Evolutionary conservation across 345 rosid species (phyloP), one percentile per base, ranked within the genome.

Genomic region (Hevea brasiliensis): DNA sequence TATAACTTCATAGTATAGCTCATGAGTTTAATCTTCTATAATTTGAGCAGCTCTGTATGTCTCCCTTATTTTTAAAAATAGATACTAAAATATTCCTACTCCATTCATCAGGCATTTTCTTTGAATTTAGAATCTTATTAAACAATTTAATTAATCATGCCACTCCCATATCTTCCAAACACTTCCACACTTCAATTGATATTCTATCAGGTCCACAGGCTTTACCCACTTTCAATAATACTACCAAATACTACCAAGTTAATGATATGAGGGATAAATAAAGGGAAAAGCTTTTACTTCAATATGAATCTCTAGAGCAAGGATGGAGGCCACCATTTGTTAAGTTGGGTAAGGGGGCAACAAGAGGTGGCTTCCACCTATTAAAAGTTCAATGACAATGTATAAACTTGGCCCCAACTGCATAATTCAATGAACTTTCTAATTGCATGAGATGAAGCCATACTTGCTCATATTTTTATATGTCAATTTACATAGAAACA

Each of bases 281-380:
- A 80, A 78, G 72, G 37, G 21, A 26, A 72, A 72, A 65, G 69
- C 78, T 65, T 70, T 56, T 21, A 41, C 21, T 48, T 74, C 69
- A 42, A 63, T 50, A 42, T 48, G 68, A 62, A 79, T 70, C 57
- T 78, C 63, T 70, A 59, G 32, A 71, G 68, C 68, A 45, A 60
- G 70, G 71, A 45, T 41, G 35, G 61, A 66, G 66, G 15, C n/a
- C 41, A 65, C 71, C 82, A 55, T 67, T 59, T 58, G 62, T 72
- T 47, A 74, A 62, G 76, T 55, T 65, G 82, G 76, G 70, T 40
- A 68, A n/a, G 67, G 72, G 78, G 75, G 37, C 2, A 32, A 4
- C 37, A 32, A 67, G 79, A 78, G 77, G 87, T 84, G 86, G 85
- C 81, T 80, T 87, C 85, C 88, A 86, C 82, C 85, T 65, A 59